Conservation (phyloP, 2,329 filamentous ascomycete genomes). For the Venturia oleaginea region DNA sequence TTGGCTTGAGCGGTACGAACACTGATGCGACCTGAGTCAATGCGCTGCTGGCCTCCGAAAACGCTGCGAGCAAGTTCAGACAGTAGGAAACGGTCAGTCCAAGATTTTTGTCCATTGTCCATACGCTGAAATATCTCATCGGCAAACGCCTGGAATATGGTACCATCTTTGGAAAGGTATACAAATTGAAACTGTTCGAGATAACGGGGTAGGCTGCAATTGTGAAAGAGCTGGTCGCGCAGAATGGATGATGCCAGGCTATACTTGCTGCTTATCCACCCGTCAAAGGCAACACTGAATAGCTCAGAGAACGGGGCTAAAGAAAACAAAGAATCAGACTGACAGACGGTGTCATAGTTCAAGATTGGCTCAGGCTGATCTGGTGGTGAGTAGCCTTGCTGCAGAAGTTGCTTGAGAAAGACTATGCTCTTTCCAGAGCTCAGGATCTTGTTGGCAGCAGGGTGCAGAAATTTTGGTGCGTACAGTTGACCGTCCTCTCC, state of each 20-base stretch:
- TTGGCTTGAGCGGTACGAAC: conserved; percentile 43
- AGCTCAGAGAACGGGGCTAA: conserved; percentile 65
- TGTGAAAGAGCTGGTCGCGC: conserved; percentile 55
- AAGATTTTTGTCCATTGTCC: conserved; percentile 49
- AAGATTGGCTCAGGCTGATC: conserved; percentile 29
- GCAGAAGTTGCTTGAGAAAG: conserved; percentile 55
- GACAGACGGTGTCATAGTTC: conserved; percentile 50
- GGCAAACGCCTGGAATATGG: conserved; percentile 56
- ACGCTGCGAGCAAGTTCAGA: conserved; percentile 69
- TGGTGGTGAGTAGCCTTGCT: conserved; percentile 18
- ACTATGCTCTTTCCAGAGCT: conserved; percentile 82
- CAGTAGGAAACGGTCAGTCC: conserved; percentile 75
- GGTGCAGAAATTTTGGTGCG: conserved; percentile 65
- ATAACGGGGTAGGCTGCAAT: conserved; percentile 57
- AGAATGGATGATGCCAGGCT: conserved; percentile 59
- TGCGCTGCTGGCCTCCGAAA: conserved; percentile 43
- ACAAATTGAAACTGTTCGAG: conserved; percentile 61
- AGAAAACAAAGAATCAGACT: conserved; percentile 29
- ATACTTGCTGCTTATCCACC: conserved; percentile 70
- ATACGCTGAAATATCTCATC: conserved; percentile 66
- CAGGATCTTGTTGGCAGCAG: conserved; percentile 64
- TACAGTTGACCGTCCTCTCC: conserved; percentile 52
- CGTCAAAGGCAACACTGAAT: conserved; percentile 60
- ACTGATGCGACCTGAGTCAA: conserved; percentile 55
- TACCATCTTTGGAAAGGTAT: conserved; percentile 70